Conservation (phyloP, 345 rosid species). For the Brassica carinata region DNA sequence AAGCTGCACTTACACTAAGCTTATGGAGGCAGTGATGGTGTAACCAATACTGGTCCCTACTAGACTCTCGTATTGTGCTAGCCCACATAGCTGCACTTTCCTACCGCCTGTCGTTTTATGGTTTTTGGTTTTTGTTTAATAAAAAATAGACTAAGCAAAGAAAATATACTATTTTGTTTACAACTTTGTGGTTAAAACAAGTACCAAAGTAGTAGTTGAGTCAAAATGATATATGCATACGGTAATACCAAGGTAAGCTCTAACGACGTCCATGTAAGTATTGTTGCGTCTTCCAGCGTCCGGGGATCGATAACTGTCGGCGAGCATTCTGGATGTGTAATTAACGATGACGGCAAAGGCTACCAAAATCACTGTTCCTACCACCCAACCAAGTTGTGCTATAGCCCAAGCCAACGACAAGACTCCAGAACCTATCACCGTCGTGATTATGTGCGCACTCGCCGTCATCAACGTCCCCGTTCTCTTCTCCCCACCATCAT, state of each 20-base stretch:
- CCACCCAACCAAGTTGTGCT: constrained; percentile 88
- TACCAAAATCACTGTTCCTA: constrained; percentile 61
- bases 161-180: no score
- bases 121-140: not conserved
- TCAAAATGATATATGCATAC: not conserved
- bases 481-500: constrained; percentile 69
- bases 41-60: constrained; percentile 76
- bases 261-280: constrained; percentile 79
- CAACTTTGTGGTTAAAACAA: no score
- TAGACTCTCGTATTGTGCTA: constrained; percentile 75
- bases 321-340: constrained; percentile 72
- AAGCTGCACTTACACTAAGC: constrained; percentile 76
- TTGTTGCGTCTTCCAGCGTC: constrained; percentile 82
- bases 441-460: constrained; percentile 88
- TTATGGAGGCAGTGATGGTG: constrained; percentile 89
- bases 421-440: constrained; percentile 92
- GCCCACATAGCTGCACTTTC: constrained; percentile 64
- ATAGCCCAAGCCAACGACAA: constrained; percentile 82
- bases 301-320: constrained; percentile 64
- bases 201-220: not conserved
- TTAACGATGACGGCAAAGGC: constrained; percentile 68
- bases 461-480: constrained; percentile 49
- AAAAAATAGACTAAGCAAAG: not conserved
- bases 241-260: constrained; percentile 58
- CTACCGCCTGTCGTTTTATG: constrained; percentile 51